Conservation (phyloP, 768 basidiomycete genomes). For the Agaricus subrufescens region DNA sequence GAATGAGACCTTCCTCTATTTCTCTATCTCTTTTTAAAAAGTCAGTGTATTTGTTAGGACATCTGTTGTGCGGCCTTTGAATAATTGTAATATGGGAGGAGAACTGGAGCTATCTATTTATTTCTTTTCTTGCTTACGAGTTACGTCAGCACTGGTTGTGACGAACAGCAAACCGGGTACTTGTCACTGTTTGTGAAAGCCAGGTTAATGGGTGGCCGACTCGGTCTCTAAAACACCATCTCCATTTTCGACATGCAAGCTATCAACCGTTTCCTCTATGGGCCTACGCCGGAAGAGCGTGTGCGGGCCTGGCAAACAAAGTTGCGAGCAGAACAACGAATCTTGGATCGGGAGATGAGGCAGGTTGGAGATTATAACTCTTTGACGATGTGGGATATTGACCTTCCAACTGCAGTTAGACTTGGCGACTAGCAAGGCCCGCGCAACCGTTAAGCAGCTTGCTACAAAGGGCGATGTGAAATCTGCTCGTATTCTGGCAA, state of each 20-base stretch:
- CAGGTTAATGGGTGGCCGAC: neutral
- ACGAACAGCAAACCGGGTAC: neutral
- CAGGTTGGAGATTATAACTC: conserved; percentile 58
- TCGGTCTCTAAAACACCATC: neutral
- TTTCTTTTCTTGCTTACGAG: neutral
- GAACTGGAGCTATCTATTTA: too few relatives aligned
- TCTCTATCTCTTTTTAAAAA: neutral
- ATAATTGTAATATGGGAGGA: neutral
- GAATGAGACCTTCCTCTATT: neutral
- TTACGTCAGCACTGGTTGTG: neutral
- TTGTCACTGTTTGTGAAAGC: conserved; percentile 8
- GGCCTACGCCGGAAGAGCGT: conserved; percentile 92
- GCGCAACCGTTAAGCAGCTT: conserved; percentile 79
- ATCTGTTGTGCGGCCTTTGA: neutral
- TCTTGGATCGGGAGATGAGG: conserved; percentile 90
- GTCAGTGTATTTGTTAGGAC: neutral
- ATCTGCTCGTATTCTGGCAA: conserved; percentile 87
- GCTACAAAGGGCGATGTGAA: conserved; percentile 90
- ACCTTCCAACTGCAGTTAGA: conserved; percentile 59
- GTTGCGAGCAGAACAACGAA: conserved; percentile 75
- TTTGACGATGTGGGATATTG: conserved; percentile 14
- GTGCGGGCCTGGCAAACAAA: conserved; percentile 89
- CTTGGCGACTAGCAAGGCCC: conserved; percentile 73
- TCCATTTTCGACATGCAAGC: conserved; percentile 54
- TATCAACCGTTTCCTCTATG: conserved; percentile 92